phyloP scores from a whole-genome alignment of 768 basidiomycete species.

The Suillus subluteus region DNA sequence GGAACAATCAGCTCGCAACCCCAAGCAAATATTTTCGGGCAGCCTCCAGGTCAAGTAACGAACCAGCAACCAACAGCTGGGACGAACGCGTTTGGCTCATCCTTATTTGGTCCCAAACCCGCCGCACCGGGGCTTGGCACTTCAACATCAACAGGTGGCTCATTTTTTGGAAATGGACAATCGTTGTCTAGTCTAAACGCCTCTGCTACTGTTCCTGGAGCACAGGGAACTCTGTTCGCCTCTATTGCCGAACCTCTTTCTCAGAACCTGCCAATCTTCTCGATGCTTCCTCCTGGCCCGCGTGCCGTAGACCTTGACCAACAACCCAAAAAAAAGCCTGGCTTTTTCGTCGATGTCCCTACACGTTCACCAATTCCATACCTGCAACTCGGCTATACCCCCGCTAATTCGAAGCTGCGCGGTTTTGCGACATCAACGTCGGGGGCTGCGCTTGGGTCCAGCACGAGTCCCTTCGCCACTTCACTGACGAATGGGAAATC shows the following conservation, averaged over 20 bases:
- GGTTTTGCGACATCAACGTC: conserved; percentile 59
- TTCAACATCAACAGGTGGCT: conserved; percentile 42
- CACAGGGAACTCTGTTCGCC: conserved; percentile 70
- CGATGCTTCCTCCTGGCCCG: conserved; percentile 73
- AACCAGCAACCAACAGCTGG: conserved; percentile 41
- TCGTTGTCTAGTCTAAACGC: conserved; percentile 38
- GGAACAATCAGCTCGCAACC: conserved; percentile 34
- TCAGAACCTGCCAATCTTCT: conserved; percentile 72
- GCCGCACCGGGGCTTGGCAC: conserved; percentile 51
- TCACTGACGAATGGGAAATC: conserved; percentile 60
- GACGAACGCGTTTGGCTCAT: conserved; percentile 39
- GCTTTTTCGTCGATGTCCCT: conserved; percentile 77
- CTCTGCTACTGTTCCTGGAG: conserved; percentile 46
- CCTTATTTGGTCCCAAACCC: conserved; percentile 56
- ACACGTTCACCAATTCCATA: conserved; percentile 73
- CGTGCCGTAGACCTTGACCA: conserved; percentile 63
- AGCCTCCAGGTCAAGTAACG: conserved; percentile 47
- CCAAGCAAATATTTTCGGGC: conserved; percentile 52
- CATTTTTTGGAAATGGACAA: conserved; percentile 44
- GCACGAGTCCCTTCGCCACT: conserved; percentile 42
- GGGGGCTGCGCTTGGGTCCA: conserved; percentile 37
- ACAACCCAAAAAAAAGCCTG: conserved; percentile 73
- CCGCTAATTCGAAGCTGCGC: conserved; percentile 65
- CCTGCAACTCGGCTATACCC: conserved; percentile 64
- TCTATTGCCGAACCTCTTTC: conserved; percentile 89